Conservation (phyloP, 805 yeast genomes). For the Metschnikowia rubicola region DNA sequence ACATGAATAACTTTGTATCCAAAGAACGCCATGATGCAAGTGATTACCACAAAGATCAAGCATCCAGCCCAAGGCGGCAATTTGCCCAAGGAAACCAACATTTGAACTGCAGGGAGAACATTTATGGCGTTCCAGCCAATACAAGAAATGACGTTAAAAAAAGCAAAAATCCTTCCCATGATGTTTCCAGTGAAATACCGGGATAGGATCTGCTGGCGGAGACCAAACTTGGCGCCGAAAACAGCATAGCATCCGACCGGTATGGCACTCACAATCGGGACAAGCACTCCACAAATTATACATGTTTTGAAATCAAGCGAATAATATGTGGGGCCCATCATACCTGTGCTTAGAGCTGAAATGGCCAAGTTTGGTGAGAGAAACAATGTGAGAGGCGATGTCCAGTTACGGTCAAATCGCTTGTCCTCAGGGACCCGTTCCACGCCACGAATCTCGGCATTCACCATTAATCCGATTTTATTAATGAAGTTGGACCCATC, state of each 20-base stretch:
- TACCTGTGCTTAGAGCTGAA: constrained; percentile 16
- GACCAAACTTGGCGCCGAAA: constrained; percentile 17
- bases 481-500: constrained; percentile 18
- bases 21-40: constrained; percentile 28
- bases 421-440: constrained; percentile 27
- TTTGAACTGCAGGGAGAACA: constrained; percentile 28
- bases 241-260: constrained; percentile 17
- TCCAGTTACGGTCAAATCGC: constrained; percentile 17
- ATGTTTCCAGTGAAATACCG: constrained; percentile 31
- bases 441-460: constrained; percentile 29
- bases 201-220: constrained; percentile 28
- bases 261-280: constrained; percentile 14
- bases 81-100: constrained; percentile 25
- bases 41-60: constrained; percentile 29
- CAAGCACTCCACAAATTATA: constrained; percentile 9
- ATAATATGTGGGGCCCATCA: constrained; percentile 16
- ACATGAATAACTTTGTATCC: constrained; percentile 31
- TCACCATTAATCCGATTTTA: constrained; percentile 22
- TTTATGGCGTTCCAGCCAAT: constrained; percentile 36
- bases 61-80: constrained; percentile 37
- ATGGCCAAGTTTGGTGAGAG: constrained; percentile 28
- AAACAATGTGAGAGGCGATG: constrained; percentile 25
- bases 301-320: constrained; percentile 17
- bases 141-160: constrained; percentile 28
- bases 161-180: constrained; percentile 29